Evolutionary conservation across 495 filamentous ascomycete genomes (phyloP).

Genomic region (Talaromyces wortmannii): DNA sequence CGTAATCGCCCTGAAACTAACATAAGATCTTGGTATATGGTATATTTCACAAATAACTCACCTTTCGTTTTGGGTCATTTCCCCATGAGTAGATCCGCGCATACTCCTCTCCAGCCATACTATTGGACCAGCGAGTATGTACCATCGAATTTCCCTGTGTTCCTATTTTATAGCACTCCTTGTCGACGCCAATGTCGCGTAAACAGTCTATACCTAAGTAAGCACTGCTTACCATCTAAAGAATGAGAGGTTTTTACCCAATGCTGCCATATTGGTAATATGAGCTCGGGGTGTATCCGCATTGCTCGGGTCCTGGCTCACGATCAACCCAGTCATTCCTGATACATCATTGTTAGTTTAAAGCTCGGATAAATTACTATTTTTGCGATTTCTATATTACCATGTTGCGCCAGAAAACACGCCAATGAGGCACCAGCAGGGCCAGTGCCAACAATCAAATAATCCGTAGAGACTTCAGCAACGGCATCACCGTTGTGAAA

Average conservation of each 20-base stretch:
- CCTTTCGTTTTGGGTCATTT: conserved; percentile 34
- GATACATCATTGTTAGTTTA: background rate
- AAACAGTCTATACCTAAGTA: conserved; percentile 35
- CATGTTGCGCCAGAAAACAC: conserved; percentile 46
- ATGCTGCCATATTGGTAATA: conserved; percentile 45
- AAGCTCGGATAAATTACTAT: background rate
- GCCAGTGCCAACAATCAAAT: conserved; percentile 47
- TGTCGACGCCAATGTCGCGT: conserved; percentile 47
- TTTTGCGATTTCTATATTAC: conserved; percentile 14
- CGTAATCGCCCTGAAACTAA: conserved; percentile 40
- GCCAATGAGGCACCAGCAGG: conserved; percentile 49
- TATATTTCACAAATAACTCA: conserved; percentile 3
- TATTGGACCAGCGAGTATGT: conserved; percentile 44
- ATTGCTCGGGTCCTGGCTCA: conserved; percentile 34
- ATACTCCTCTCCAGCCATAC: conserved; percentile 48
- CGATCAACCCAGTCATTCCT: conserved; percentile 42
- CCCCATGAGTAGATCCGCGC: conserved; percentile 47
- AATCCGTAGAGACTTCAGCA: conserved; percentile 20
- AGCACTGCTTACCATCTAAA: background rate
- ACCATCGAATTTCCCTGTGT: conserved; percentile 32
- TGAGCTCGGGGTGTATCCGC: conserved; percentile 49
- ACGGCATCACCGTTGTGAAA: background rate
- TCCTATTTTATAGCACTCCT: conserved; percentile 28
- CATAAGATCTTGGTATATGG: too few species aligned
- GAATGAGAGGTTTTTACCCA: conserved; percentile 15